phyloP scores from a whole-genome alignment of 208 protist species.

The Trypanosoma boissoni region DNA sequence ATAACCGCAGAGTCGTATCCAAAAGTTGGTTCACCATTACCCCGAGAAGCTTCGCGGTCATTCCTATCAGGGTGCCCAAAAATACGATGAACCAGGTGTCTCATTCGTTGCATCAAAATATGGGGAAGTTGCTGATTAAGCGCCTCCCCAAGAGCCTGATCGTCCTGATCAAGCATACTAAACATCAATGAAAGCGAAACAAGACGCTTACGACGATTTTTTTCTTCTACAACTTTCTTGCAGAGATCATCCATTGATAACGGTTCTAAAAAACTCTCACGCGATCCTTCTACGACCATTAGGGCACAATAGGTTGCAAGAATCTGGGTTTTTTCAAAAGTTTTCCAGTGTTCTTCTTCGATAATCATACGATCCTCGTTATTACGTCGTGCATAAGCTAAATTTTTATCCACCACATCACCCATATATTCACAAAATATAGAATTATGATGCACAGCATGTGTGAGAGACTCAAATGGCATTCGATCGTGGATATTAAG shows the following conservation, averaged over 20 bases:
- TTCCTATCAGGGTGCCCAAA: slow-evolving; percentile 40
- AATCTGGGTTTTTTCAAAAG: slow-evolving; percentile 52
- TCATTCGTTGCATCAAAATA: slow-evolving; percentile 59
- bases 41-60: background rate
- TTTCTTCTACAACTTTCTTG: slow-evolving; percentile 60
- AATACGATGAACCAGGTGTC: slow-evolving; percentile 66
- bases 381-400: slow-evolving; percentile 18
- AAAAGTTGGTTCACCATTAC: slow-evolving; percentile 21
- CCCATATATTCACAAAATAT: slow-evolving; percentile 78
- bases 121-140: slow-evolving; percentile 49
- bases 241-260: slow-evolving; percentile 76
- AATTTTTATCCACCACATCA: slow-evolving; percentile 48
- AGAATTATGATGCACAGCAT: slow-evolving; percentile 74
- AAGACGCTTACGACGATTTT: slow-evolving; percentile 59
- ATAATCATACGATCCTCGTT: slow-evolving; percentile 16
- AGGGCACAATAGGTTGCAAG: slow-evolving; percentile 56
- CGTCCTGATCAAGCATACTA: slow-evolving; percentile 81
- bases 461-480: slow-evolving; percentile 69
- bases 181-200: slow-evolving; percentile 77
- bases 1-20: slow-evolving; percentile 27
- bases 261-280: slow-evolving; percentile 79
- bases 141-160: slow-evolving; percentile 63
- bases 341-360: slow-evolving; percentile 35
- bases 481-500: slow-evolving; percentile 76
- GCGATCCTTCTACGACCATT: slow-evolving; percentile 75